phyloP scores from a whole-genome alignment of 768 basidiomycete species.

The Lentinula edodes region DNA sequence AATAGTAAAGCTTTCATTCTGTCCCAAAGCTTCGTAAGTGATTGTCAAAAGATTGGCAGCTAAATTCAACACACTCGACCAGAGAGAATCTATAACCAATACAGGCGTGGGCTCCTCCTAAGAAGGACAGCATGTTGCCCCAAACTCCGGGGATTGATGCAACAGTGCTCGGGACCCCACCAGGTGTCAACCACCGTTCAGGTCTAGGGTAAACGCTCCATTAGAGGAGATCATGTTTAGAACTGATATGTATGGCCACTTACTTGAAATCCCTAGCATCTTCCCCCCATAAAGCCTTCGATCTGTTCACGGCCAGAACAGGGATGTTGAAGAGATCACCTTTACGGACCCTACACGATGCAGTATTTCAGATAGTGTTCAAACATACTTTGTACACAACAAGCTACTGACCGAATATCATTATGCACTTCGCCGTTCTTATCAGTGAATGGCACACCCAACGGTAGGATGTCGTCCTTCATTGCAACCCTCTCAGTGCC shows the following conservation, averaged over 20 bases:
- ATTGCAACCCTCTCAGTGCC: conserved; percentile 36
- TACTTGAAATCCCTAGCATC: conserved; percentile 59
- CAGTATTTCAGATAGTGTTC: background rate
- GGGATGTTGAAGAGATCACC: conserved; percentile 46
- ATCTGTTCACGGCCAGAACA: conserved; percentile 46
- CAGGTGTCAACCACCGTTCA: conserved; percentile 47
- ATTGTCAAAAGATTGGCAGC: background rate
- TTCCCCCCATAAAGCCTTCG: conserved; percentile 53
- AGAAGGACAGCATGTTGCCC: conserved; percentile 55
- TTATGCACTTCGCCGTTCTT: conserved; percentile 34
- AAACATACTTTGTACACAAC: no score
- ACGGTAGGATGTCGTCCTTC: conserved; percentile 49
- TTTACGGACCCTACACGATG: conserved; percentile 28
- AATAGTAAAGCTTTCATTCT: conserved; percentile 43
- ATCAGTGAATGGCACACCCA: conserved; percentile 40
- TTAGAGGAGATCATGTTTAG: no score
- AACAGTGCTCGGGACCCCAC: conserved; percentile 33
- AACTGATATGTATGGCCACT: conserved; percentile 5
- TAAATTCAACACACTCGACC: conserved; percentile 38
- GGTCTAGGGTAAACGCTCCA: conserved; percentile 34
- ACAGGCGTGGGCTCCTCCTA: conserved; percentile 60
- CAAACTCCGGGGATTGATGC: conserved; percentile 53
- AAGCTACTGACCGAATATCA: conserved; percentile 28
- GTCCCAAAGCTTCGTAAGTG: background rate
- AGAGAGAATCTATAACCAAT: conserved; percentile 65